Conservation (phyloP, 2,329 filamentous ascomycete genomes). For the Aureobasidium sp. region DNA sequence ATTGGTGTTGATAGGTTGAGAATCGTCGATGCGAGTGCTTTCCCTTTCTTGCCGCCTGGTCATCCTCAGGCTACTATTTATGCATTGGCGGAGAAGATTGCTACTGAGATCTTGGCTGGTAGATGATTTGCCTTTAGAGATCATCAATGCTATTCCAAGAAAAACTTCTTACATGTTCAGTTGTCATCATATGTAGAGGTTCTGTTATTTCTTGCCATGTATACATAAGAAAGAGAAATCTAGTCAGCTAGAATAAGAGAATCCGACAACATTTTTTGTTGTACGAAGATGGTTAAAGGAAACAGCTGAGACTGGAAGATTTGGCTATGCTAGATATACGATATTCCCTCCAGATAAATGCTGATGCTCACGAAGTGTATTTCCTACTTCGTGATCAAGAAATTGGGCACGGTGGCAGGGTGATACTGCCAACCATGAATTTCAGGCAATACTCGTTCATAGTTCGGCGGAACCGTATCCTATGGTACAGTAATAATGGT, state of each 20-base stretch:
- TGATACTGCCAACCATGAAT: neutral
- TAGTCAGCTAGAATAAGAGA: too few relatives aligned
- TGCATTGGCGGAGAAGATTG: conserved; percentile 32
- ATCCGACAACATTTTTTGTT: too few relatives aligned
- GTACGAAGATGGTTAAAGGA: too few relatives aligned
- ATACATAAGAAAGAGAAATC: too few relatives aligned
- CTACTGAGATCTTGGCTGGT: conserved; percentile 17
- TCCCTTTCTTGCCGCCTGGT: conserved; percentile 20
- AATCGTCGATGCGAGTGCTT: conserved; percentile 32
- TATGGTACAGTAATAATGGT: neutral
- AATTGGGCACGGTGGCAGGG: neutral
- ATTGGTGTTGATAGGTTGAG: conserved; percentile 28
- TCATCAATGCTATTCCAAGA: neutral
- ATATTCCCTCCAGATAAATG: too few relatives aligned
- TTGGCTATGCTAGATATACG: too few relatives aligned
- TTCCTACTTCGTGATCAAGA: neutral
- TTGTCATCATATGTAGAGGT: too few relatives aligned
- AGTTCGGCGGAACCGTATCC: neutral
- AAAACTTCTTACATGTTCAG: too few relatives aligned
- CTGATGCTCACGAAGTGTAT: too few relatives aligned
- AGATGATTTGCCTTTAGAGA: neutral
- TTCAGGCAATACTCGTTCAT: neutral
- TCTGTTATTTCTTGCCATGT: too few relatives aligned
- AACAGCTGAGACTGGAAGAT: too few relatives aligned
- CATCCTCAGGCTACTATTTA: conserved; percentile 19